Evolutionary conservation across 202 grass and related monocot genomes (phyloP), one percentile per base, ranked within the genome.

Genomic region (Bolboschoenoplectus hybrid): DNA sequence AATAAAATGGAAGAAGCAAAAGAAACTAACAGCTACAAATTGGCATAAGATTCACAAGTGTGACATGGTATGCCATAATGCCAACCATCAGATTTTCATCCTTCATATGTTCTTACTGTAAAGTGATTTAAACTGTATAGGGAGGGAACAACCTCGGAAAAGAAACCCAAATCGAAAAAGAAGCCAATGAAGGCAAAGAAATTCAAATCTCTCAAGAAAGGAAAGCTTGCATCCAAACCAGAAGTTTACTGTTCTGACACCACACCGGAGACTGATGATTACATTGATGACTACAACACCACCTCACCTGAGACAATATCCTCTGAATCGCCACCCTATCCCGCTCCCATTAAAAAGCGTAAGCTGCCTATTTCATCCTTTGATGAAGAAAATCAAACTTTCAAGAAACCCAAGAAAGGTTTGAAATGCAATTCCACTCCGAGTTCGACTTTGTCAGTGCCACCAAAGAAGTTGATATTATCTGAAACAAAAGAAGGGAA

Each of bases 151-250:
- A 55, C 46, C 46, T 84, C 49, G 0, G 82, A 69, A 81, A 87
- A 68, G 63, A 99, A 91, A 91, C 6, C 87, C 12, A 97, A 94
- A 86, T 89, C 83, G 36, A 99, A 90, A 89, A 99, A 94, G 86
- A 92, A 91, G 87, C 88, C 87, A 78, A 88, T 88, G 77, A 94
- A 91, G 74, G 65, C 91, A 10, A 63, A 82, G 9, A 95, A 94
- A 77, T 97, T 99, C 79, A 97, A 97, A 86, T 99, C 97, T 39
- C 74, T 93, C 40, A 94, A 97, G 85, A 99, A 89, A 86, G 90
- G 87, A 47, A 88, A 87, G 82, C 67, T 92, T 52, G 90, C 90
- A 3, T 94, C 97, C 50, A 94, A 94, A 63, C 84, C 90, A 80
- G 92, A 96, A 80, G 78, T 77, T 44, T 74, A 94, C 84, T 83